Conservation (phyloP, 495 filamentous ascomycete genomes). For the Penicillium cosmopolitanum region DNA sequence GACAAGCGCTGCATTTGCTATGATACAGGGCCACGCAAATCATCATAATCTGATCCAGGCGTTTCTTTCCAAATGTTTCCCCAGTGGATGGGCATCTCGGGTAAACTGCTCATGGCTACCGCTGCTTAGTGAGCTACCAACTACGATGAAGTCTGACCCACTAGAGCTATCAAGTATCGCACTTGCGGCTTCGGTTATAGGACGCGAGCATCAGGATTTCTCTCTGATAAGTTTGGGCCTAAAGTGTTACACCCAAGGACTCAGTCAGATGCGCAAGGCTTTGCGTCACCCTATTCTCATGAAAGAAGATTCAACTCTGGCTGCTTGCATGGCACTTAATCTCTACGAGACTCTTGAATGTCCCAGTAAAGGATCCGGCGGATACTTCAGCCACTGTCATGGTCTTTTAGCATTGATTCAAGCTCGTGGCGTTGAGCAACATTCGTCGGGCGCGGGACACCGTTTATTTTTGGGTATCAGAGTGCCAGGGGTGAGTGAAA, state of each 20-base stretch:
- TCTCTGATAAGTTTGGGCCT: constrained; percentile 32
- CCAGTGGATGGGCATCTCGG: constrained; percentile 6
- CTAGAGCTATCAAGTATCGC: constrained; percentile 32
- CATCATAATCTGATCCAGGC: constrained; percentile 19
- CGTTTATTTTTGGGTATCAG: constrained; percentile 36
- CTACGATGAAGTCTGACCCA: constrained; percentile 20
- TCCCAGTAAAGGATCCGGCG: constrained; percentile 26
- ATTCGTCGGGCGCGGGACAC: constrained; percentile 31
- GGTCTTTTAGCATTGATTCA: constrained; percentile 36
- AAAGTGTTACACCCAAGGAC: constrained; percentile 34
- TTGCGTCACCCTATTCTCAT: constrained; percentile 30
- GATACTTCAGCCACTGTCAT: constrained; percentile 35
- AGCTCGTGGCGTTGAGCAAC: constrained; percentile 34
- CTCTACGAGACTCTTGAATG: constrained; percentile 46
- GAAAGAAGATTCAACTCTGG: constrained; percentile 37
- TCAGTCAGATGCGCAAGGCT: constrained; percentile 39
- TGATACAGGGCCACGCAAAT: constrained; percentile 11
- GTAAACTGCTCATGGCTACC: constrained; percentile 31
- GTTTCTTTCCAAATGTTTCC: constrained; percentile 26
- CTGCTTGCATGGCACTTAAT: constrained; percentile 37
- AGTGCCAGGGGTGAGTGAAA: constrained; percentile 28
- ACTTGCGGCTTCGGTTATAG: constrained; percentile 31
- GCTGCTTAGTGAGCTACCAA: constrained; percentile 23
- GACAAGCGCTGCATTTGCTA: neutral
- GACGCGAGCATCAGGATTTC: constrained; percentile 21